These are phyloP conservation scores for Penicillium salamii DNA, from an alignment of 495 filamentous ascomycete species.

Conservation along the genomic window DNA sequence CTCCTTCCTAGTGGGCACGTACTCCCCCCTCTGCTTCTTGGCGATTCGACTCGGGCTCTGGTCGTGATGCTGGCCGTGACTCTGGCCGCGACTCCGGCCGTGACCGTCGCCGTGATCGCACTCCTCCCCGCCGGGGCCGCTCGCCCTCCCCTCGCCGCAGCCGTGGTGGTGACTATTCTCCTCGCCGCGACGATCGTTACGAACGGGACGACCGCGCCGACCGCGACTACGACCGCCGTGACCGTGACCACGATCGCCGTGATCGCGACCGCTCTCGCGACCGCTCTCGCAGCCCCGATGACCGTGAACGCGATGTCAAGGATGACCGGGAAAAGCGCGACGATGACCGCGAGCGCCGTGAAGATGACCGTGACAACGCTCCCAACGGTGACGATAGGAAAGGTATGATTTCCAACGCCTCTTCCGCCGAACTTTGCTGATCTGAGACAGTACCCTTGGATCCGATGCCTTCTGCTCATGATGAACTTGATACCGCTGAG, in stretches of 20 bases:
- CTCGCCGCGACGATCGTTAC: slow-evolving; percentile 85
- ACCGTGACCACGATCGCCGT: slow-evolving; percentile 63
- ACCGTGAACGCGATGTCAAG: slow-evolving; percentile 65
- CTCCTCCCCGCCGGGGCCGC: slow-evolving; percentile 75
- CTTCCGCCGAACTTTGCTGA: slow-evolving; percentile 6
- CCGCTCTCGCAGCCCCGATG: slow-evolving; percentile 57
- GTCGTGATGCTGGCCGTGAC: slow-evolving; percentile 66
- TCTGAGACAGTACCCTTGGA: slow-evolving; percentile 53
- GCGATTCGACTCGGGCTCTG: slow-evolving; percentile 88
- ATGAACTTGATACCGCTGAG: slow-evolving; percentile 97
- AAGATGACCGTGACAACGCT: slow-evolving; percentile 51
- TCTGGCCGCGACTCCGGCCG: slow-evolving; percentile 64
- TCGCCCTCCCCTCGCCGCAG: slow-evolving; percentile 74
- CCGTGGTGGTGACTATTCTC: slow-evolving; percentile 80
- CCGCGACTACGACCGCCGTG: slow-evolving; percentile 68
- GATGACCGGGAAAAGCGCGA: slow-evolving; percentile 67
- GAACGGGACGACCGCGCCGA: slow-evolving; percentile 66
- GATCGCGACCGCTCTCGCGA: slow-evolving; percentile 63
- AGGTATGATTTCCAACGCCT: slow-evolving; percentile 60
- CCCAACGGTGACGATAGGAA: slow-evolving; percentile 72
- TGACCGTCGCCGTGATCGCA: slow-evolving; percentile 68
- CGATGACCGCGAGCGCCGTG: slow-evolving; percentile 58
- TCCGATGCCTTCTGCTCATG: slow-evolving; percentile 79
- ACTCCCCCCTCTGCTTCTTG: slow-evolving; percentile 98
- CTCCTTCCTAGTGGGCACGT: slow-evolving; percentile 76